Evolutionary conservation across 495 filamentous ascomycete species (phyloP), one percentile per base, ranked within the genome.

Genomic region (Aspergillus baeticus): DNA sequence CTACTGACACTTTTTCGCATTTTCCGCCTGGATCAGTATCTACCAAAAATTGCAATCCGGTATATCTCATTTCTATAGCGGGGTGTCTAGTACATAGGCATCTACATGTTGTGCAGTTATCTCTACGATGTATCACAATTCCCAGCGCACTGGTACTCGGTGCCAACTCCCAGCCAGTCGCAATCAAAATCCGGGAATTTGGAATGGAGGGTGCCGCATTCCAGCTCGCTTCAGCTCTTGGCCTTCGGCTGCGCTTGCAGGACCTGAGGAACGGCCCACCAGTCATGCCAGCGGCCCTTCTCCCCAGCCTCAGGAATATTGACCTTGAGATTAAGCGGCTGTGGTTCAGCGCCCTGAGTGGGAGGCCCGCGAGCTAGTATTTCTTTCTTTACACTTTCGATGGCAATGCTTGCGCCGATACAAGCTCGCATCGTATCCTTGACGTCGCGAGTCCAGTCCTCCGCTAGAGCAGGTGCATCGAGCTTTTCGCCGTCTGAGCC

Each of bases 191-290:
- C 26, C 26, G 26, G 26, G 26, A 4, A 29, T 29, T 8, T 29
- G 26, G 26, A 29, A 8, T 29, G 26, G n/a, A 29, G 26, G 26
- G 26, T 8, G 26, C 26, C 26, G 26, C 26, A 29, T 29, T 29
- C 7, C n/a, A 29, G 17, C 41, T 33, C 33, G 23, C 36, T 41
- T 55, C 45, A 44, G 14, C 17, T 4, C 31, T 49, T 49, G 15
- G 42, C 29, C 21, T 35, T 57, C 17, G 36, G 23, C 20, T 51
- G 50, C 3, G 39, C 20, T 39, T 63, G 63, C 4, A 57, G 63
- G 38, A 92, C 59, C 66, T 84, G 86, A 5, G 88, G 88, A 54
- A 92, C 86, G 56, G 84, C 76, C 90, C 90, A 94, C 84, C 86
- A 90, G 60, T 85, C 84, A 73, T 89, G 84, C 75, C 88, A 87